Conservation (phyloP, 371 early-diverging fungal genomes). For the Mucor piriformis region DNA sequence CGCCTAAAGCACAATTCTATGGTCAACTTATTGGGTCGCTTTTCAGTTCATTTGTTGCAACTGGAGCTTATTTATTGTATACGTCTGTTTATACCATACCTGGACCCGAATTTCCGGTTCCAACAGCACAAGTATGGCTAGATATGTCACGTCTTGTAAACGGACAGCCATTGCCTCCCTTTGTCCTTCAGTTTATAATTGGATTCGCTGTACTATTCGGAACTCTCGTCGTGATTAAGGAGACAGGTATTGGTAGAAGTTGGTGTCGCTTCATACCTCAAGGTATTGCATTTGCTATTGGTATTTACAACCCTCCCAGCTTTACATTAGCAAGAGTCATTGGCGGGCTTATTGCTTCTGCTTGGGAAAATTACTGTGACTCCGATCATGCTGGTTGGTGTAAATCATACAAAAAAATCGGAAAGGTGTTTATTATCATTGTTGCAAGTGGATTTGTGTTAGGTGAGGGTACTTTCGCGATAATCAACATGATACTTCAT, state of each 20-base stretch:
- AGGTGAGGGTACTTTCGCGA: conserved; percentile 77
- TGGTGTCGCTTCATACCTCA: conserved; percentile 63
- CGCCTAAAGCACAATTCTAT: conserved; percentile 84
- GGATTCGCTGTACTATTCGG: conserved; percentile 65
- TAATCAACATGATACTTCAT: conserved; percentile 56
- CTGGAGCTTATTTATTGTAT: conserved; percentile 73
- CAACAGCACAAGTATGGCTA: conserved; percentile 81
- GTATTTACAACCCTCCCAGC: conserved; percentile 83
- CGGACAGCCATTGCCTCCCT: conserved; percentile 72
- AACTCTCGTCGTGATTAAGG: conserved; percentile 54
- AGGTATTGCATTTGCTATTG: conserved; percentile 84
- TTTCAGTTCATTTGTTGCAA: conserved; percentile 54
- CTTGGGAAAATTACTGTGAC: conserved; percentile 55
- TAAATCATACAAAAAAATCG: conserved; percentile 32
- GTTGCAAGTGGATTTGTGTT: conserved; percentile 81
- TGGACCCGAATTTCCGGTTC: conserved; percentile 72
- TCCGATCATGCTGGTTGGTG: conserved; percentile 7
- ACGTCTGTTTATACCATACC: conserved; percentile 74
- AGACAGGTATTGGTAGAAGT: conserved; percentile 20
- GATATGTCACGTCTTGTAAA: conserved; percentile 83
- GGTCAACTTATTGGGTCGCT: conserved; percentile 85
- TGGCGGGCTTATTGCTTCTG: conserved; percentile 61
- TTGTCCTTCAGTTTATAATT: conserved; percentile 61
- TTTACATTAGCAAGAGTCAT: conserved; percentile 77
- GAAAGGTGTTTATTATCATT: conserved; percentile 71